phyloP scores from a whole-genome alignment of 768 basidiomycete genomes.

The Gloeostereum incarnatum region DNA sequence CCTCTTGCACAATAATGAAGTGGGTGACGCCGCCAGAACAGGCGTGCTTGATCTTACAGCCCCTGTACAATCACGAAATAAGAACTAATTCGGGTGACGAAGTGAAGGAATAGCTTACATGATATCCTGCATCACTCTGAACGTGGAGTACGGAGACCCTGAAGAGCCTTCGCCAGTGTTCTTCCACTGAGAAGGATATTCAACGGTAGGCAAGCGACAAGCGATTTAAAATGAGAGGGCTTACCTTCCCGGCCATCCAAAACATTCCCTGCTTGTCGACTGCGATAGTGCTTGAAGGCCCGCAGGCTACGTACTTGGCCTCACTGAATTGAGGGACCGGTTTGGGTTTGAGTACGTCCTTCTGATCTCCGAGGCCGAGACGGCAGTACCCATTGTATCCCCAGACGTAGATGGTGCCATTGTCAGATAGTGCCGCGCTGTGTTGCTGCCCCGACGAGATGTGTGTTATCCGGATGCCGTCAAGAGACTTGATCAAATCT shows the following conservation, averaged over 20 bases:
- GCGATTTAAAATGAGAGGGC: background rate
- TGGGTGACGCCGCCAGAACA: constrained; percentile 85
- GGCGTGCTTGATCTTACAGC: constrained; percentile 64
- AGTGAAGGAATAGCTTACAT: constrained; percentile 35
- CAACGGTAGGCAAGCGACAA: constrained; percentile 2
- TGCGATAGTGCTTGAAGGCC: constrained; percentile 78
- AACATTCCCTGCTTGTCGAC: constrained; percentile 82
- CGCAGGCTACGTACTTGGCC: constrained; percentile 58
- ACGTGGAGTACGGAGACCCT: constrained; percentile 82
- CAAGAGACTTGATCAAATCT: constrained; percentile 43
- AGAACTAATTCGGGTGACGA: constrained; percentile 4
- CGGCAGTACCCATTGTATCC: constrained; percentile 90
- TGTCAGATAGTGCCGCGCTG: constrained; percentile 67
- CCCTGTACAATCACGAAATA: constrained; percentile 30
- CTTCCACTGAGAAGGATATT: constrained; percentile 62
- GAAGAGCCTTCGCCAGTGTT: constrained; percentile 92
- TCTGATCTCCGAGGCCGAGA: constrained; percentile 80
- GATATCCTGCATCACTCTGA: constrained; percentile 82
- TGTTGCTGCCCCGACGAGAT: constrained; percentile 88
- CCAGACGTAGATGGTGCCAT: constrained; percentile 55
- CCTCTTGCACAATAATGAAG: constrained; percentile 71
- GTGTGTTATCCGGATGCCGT: constrained; percentile 68
- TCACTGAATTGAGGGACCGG: constrained; percentile 81
- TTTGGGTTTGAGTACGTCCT: constrained; percentile 73
- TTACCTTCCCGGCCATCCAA: constrained; percentile 80